Conservation (phyloP, 495 filamentous ascomycete species). For the Tuber brumale region DNA sequence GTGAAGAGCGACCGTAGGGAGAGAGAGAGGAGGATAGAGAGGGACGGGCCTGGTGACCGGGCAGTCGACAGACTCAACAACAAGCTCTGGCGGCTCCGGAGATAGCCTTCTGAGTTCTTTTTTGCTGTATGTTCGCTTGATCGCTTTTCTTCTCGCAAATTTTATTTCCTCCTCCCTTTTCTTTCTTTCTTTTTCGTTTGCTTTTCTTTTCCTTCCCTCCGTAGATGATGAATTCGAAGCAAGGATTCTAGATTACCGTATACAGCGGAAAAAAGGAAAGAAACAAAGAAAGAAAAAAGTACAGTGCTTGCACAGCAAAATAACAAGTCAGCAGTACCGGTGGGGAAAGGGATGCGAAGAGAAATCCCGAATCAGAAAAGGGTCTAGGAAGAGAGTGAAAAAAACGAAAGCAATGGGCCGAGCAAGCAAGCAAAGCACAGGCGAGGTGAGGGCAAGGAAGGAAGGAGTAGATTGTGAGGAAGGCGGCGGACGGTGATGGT, state of each 20-base stretch:
- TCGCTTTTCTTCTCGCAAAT: slow-evolving; percentile 12
- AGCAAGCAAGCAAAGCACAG: neutral
- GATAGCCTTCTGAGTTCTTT: slow-evolving; percentile 18
- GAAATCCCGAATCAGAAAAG: neutral
- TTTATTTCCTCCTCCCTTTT: neutral
- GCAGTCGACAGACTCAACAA: slow-evolving; percentile 4
- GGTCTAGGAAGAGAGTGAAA: neutral
- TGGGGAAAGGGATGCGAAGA: neutral
- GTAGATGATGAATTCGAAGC: neutral
- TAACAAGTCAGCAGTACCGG: neutral
- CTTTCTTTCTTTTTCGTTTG: neutral
- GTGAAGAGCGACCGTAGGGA: slow-evolving; percentile 22
- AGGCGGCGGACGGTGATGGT: neutral
- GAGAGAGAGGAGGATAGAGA: slow-evolving; percentile 9
- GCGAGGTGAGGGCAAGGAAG: neutral
- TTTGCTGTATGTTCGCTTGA: slow-evolving; percentile 7
- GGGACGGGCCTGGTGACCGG: slow-evolving; percentile 27
- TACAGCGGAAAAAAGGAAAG: slow-evolving; percentile 12
- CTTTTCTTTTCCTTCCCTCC: slow-evolving; percentile 4
- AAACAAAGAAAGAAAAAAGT: slow-evolving; percentile 8
- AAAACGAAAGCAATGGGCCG: slow-evolving; percentile 1
- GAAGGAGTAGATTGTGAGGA: too few relatives aligned
- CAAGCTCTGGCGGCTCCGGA: slow-evolving; percentile 15
- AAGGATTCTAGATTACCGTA: neutral
- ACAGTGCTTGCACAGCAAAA: neutral